phyloP scores from a whole-genome alignment of 768 basidiomycete species.

The Multifurca ochricompacta region DNA sequence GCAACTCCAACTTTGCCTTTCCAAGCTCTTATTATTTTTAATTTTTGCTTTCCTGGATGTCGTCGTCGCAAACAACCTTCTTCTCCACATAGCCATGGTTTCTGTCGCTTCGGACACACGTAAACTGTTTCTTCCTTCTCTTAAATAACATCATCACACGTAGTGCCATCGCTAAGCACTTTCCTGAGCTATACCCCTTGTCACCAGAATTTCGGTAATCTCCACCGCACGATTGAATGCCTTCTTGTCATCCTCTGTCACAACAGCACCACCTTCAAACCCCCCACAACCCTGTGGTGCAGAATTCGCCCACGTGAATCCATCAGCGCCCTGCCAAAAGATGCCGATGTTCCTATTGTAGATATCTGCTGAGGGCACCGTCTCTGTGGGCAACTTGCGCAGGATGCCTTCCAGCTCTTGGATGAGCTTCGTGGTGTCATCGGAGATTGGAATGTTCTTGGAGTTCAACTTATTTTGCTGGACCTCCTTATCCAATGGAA shows the following conservation, averaged over 20 bases:
- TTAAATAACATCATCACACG: too few species aligned
- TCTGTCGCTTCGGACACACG: too few species aligned
- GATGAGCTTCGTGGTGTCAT: slow-evolving; percentile 35
- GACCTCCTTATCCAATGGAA: slow-evolving; percentile 43
- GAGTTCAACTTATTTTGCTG: slow-evolving; percentile 35
- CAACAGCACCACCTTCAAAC: slow-evolving; percentile 39
- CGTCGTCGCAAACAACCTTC: too few species aligned
- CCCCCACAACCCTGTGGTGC: slow-evolving; percentile 54
- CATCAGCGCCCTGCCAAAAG: slow-evolving; percentile 45
- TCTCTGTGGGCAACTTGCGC: slow-evolving; percentile 47
- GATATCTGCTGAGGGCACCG: slow-evolving; percentile 54
- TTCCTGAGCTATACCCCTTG: slow-evolving; percentile 20
- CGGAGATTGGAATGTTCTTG: slow-evolving; percentile 34
- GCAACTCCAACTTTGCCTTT: too few species aligned
- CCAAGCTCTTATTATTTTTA: too few species aligned
- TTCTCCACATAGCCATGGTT: too few species aligned
- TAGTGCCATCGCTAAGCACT: background rate
- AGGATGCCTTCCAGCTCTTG: slow-evolving; percentile 55
- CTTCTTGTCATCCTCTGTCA: slow-evolving; percentile 54
- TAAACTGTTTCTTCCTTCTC: too few species aligned
- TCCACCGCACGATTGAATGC: slow-evolving; percentile 64
- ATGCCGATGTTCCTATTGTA: slow-evolving; percentile 66
- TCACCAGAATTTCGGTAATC: slow-evolving; percentile 48
- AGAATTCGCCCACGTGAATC: slow-evolving; percentile 53
- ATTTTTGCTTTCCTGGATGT: too few species aligned